These are phyloP conservation scores for Talaromyces rugulosus DNA, from an alignment of 2,329 filamentous ascomycete species.

Conservation along the genomic window DNA sequence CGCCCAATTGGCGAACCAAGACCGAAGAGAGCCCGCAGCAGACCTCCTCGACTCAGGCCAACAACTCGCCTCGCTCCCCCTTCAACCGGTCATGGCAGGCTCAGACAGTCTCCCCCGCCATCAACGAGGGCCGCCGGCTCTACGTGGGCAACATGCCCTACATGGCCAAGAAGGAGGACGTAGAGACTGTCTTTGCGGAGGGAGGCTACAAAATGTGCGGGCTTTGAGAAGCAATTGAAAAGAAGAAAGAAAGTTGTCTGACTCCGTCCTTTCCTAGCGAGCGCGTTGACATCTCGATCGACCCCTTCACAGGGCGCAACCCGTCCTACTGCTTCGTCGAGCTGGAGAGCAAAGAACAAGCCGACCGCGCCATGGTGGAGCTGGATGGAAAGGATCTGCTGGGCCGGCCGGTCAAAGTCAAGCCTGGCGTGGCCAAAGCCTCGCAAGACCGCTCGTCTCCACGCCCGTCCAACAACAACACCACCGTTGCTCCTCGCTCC, in stretches of 20 bases:
- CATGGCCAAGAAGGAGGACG: constrained; percentile 49
- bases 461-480: constrained; percentile 17
- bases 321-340: constrained; percentile 74
- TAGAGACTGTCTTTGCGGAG: constrained; percentile 45
- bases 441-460: constrained; percentile 23
- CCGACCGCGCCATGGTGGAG: constrained; percentile 54
- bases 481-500: constrained; percentile 13
- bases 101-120: constrained; percentile 27
- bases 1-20: constrained; percentile 40
- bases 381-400: constrained; percentile 54
- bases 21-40: constrained; percentile 30
- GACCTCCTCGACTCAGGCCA: constrained; percentile 22
- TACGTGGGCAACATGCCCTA: constrained; percentile 56
- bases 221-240: not conserved
- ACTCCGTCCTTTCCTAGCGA: constrained; percentile 34
- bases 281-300: constrained; percentile 64
- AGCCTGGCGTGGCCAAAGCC: constrained; percentile 58
- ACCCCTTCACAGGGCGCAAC: constrained; percentile 64
- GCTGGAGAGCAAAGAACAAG: constrained; percentile 54
- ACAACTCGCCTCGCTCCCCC: constrained; percentile 25
- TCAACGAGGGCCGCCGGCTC: constrained; percentile 41
- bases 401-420: constrained; percentile 59
- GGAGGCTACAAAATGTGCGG: constrained; percentile 32
- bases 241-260: constrained; percentile 1
- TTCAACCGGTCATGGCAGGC: constrained; percentile 18